Conservation (phyloP, 1,284 basidiomycete species). For the Mycosarcoma maydis region DNA sequence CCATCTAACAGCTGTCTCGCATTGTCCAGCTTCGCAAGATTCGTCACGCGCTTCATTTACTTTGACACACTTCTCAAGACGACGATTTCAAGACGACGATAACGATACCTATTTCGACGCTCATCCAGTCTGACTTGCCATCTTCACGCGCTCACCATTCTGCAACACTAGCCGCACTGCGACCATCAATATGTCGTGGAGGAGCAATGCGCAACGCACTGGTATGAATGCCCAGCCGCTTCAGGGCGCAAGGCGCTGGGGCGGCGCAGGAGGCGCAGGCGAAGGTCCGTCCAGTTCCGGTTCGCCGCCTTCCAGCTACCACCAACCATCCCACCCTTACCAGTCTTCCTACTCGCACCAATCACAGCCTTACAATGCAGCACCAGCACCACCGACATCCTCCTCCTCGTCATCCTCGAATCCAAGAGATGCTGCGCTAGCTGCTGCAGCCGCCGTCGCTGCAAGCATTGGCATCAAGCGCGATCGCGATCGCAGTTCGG, state of each 20-base stretch:
- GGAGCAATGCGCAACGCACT: conserved; percentile 61
- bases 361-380: conserved; percentile 13
- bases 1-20: no score
- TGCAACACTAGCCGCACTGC: neutral
- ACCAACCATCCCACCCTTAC: conserved; percentile 5
- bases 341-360: conserved; percentile 17
- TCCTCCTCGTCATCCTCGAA: conserved; percentile 19
- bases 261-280: conserved; percentile 46
- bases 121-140: no score
- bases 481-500: conserved; percentile 30
- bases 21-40: no score
- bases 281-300: conserved; percentile 15
- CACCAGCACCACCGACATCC: no score
- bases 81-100: no score
- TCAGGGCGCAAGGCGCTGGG: conserved; percentile 56
- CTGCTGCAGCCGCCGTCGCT: conserved; percentile 40
- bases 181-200: conserved; percentile 58
- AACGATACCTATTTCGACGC: no score
- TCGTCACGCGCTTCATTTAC: no score
- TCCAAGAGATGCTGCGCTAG: conserved; percentile 30
- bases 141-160: no score
- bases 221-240: conserved; percentile 65
- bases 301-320: conserved; percentile 11
- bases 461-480: conserved; percentile 48
- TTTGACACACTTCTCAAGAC: no score